Base-by-base conservation (phyloP, 164 flowering plant species). In the Sedum album region DNA sequence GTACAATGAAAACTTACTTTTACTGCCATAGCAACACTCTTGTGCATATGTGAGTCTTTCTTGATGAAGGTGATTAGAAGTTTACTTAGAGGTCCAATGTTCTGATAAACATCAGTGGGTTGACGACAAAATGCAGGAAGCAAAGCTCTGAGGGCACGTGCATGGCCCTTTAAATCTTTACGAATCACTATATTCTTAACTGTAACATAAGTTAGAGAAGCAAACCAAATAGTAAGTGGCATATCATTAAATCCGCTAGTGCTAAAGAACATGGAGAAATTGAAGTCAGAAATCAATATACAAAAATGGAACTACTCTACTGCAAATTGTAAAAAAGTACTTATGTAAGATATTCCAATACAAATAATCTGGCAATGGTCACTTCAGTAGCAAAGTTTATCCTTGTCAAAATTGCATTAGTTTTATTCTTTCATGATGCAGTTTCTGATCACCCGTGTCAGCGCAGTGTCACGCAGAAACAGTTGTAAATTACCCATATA, bases 71-170 rank as follows among this genome's bases (percentile, higher is more conserved):
- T 72, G 57, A 81, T 68, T 36, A 91, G 62, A 41, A 81, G 66
- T 39, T 80, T 79, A 17, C 84, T 75, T 62, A 93, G 69, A 68
- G 83, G 48, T 57, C 65, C 76, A 76, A 88, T 72, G 25, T 68
- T 82, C 73, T 80, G 68, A 44, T 73, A 63, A 61, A 77, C 78
- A 82, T 93, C 97, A 79, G 68, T 78, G 63, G 97, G 88, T 75
- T 77, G 71, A 36, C 79, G 80, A 72, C 97, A 93, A 70, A 89
- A 91, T 25, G 93, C 83, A 72, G 96, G 93, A 41, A 93, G 75
- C 77, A 93, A 72, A 70, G 76, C 89, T 88, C 83, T 83, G 7
- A 87, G 84, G 25, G 69, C 86, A 80, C 61, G 79, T 31, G 85
- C 82, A 75, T 75, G 77, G 70, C 76, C 76, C 84, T 79, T 86